These are phyloP conservation scores for Epicoccum nigrum DNA, from an alignment of 2,329 filamentous ascomycete species.

Conservation along the genomic window DNA sequence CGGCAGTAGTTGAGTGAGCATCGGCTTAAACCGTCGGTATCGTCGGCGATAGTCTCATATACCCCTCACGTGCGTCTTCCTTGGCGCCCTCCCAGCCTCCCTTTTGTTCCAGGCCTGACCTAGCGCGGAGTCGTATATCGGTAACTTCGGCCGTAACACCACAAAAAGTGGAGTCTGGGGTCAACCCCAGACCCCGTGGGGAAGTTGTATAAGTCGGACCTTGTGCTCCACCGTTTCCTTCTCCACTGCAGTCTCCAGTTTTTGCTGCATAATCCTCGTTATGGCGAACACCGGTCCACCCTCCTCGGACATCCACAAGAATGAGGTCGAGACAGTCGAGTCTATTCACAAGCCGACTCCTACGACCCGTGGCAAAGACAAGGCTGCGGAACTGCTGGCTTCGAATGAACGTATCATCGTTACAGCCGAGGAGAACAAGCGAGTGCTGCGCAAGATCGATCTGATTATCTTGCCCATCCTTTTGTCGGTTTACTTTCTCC, in stretches of 20 bases:
- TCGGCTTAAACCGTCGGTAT: conserved; percentile 2
- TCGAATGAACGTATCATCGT: conserved; percentile 54
- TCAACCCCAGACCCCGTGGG: not conserved
- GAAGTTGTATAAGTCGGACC: conserved; percentile 1
- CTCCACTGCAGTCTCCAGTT: conserved; percentile 10
- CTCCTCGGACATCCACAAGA: conserved; percentile 27
- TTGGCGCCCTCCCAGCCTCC: not conserved
- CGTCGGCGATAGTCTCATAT: not conserved
- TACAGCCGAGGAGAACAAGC: conserved; percentile 59
- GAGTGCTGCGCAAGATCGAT: conserved; percentile 60
- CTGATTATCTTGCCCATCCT: conserved; percentile 59
- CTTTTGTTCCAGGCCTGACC: not conserved
- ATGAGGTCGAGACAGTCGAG: conserved; percentile 34
- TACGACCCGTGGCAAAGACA: conserved; percentile 46
- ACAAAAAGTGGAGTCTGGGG: not conserved
- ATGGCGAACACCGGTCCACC: conserved; percentile 26
- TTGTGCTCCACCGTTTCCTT: conserved; percentile 15
- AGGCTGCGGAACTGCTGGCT: conserved; percentile 58
- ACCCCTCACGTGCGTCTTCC: not conserved
- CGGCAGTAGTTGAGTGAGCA: not conserved
- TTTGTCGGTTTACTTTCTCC: conserved; percentile 67
- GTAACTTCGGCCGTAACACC: conserved; percentile 27
- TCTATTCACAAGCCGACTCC: conserved; percentile 31
- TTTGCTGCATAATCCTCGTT: conserved; percentile 2
- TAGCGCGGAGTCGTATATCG: not conserved